Percentiles rank a stretch among this genome's conserved stretches.
Evolutionary conservation across 2,329 filamentous ascomycete species (phyloP).

Genomic region (Aspergillus sclerotialis): DNA sequence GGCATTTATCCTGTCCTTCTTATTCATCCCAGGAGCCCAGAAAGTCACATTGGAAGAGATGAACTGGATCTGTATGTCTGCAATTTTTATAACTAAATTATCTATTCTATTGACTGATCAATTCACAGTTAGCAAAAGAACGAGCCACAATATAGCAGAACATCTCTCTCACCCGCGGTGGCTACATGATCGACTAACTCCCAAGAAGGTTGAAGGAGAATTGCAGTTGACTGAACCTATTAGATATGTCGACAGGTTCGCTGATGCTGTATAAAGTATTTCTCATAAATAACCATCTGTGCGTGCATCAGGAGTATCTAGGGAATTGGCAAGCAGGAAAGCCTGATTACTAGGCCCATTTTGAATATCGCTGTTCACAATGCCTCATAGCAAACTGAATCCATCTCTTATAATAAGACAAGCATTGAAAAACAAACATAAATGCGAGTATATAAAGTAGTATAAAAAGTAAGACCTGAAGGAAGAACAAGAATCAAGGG

Average conservation of each 20-base stretch:
- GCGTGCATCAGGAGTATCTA: too few relatives aligned
- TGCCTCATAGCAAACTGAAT: too few relatives aligned
- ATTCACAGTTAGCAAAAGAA: not conserved
- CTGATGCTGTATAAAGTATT: not conserved
- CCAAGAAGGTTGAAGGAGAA: not conserved
- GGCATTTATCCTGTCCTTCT: constrained; percentile 5
- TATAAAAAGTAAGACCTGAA: not conserved
- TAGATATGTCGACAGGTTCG: not conserved
- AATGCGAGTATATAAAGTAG: not conserved
- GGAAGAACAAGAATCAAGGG: too few relatives aligned
- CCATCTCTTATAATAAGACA: too few relatives aligned
- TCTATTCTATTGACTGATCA: not conserved
- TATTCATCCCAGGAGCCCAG: constrained; percentile 7
- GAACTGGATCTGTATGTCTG: constrained; percentile 9
- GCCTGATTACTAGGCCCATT: too few relatives aligned
- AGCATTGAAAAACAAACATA: not conserved
- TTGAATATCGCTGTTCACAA: too few relatives aligned
- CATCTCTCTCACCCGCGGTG: not conserved
- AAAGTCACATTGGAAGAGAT: constrained; percentile 6
- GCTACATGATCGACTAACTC: not conserved
- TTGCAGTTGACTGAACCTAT: not conserved
- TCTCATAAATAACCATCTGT: not conserved
- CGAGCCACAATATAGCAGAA: not conserved
- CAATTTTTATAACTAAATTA: not conserved
- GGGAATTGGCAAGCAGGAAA: too few relatives aligned